Percentiles rank a stretch among this genome's conserved stretches.
phyloP scores from a whole-genome alignment of 2,329 filamentous ascomycete genomes.

The Penicillium aurantiogriseum region DNA sequence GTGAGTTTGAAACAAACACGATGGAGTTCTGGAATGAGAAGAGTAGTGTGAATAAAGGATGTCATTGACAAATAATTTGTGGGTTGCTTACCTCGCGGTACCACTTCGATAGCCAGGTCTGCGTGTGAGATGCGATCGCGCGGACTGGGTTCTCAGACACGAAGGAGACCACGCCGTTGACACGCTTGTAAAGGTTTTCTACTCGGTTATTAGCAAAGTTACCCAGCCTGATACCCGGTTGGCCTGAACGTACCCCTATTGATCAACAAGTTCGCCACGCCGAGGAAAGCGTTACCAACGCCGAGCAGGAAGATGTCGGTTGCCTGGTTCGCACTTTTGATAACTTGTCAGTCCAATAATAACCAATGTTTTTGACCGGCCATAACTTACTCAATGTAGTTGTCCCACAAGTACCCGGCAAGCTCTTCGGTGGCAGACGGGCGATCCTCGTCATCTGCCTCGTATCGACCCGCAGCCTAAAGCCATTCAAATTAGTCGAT shows the following conservation, averaged over 20 bases:
- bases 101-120: constrained; percentile 69
- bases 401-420: constrained; percentile 90
- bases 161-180: constrained; percentile 76
- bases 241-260: constrained; percentile 61
- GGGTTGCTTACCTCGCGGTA: constrained; percentile 62
- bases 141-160: constrained; percentile 72
- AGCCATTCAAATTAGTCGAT: background rate
- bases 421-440: constrained; percentile 65
- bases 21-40: constrained; percentile 58
- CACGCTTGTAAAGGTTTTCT: constrained; percentile 62
- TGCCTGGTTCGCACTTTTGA: constrained; percentile 58
- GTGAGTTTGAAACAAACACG: constrained; percentile 73
- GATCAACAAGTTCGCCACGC: constrained; percentile 76
- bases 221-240: background rate
- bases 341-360: constrained; percentile 4
- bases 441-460: constrained; percentile 51
- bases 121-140: constrained; percentile 74
- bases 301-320: constrained; percentile 82
- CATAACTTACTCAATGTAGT: constrained; percentile 72
- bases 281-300: constrained; percentile 83
- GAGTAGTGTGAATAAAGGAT: background rate
- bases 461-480: constrained; percentile 35
- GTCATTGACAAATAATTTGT: background rate
- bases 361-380: background rate
- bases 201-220: constrained; percentile 11